Percentiles rank a stretch among this genome's conserved stretches.
Evolutionary conservation across 1,284 basidiomycete genomes (phyloP).

Genomic region (Xanthoconium separans): DNA sequence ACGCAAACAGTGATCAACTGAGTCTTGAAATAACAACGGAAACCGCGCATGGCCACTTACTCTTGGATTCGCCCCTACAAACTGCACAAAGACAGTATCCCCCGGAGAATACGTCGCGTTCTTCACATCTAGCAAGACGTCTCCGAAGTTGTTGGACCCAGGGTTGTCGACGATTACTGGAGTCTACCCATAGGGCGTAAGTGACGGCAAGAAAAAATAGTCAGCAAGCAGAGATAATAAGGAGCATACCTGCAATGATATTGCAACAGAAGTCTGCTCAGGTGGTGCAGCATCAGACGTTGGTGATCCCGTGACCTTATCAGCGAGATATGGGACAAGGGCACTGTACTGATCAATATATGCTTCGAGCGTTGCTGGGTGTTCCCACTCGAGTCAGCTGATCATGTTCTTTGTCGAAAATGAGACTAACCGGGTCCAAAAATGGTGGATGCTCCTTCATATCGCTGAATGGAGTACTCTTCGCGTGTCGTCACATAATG

Average conservation of each 20-base stretch:
- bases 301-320: slow-evolving; percentile 45
- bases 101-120: slow-evolving; percentile 51
- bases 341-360: slow-evolving; percentile 77
- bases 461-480: slow-evolving; percentile 76
- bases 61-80: slow-evolving; percentile 79
- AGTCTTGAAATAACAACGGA: not conserved
- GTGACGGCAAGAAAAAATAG: not conserved
- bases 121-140: slow-evolving; percentile 61
- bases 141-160: slow-evolving; percentile 62
- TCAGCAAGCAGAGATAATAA: not conserved
- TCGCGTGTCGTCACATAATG: slow-evolving; percentile 77
- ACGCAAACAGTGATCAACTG: not conserved
- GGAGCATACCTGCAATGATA: slow-evolving; percentile 57
- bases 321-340: slow-evolving; percentile 61
- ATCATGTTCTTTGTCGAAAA: not conserved
- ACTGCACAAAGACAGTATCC: slow-evolving; percentile 60
- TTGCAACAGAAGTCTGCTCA: slow-evolving; percentile 64
- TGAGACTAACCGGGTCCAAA: slow-evolving; percentile 66
- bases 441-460: slow-evolving; percentile 81
- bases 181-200: slow-evolving; percentile 38
- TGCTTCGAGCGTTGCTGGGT: slow-evolving; percentile 67
- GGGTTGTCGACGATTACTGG: slow-evolving; percentile 61
- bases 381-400: not conserved
- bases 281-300: slow-evolving; percentile 63
- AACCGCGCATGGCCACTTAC: slow-evolving; percentile 38